phyloP scores from a whole-genome alignment of 371 early-diverging fungal genomes.

The Blakeslea trispora region DNA sequence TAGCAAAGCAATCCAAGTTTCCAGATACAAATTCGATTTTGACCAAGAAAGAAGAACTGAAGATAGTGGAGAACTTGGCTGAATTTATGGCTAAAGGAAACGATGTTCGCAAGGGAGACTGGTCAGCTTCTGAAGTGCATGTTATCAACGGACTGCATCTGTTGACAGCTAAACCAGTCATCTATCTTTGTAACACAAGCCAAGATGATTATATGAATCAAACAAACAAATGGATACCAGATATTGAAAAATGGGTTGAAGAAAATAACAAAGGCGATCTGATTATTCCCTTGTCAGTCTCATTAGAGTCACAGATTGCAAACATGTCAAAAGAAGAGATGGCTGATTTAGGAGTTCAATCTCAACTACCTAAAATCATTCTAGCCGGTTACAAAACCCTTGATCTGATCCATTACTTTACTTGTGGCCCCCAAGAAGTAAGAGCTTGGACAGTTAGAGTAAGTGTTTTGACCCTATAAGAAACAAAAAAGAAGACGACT shows the following conservation, averaged over 20 bases:
- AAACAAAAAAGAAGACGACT: neutral
- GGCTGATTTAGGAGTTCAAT: slow-evolving; percentile 32
- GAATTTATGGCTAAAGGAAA: slow-evolving; percentile 44
- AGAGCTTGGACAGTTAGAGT: slow-evolving; percentile 78
- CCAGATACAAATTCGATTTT: slow-evolving; percentile 61
- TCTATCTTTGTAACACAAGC: slow-evolving; percentile 88
- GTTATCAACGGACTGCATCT: slow-evolving; percentile 82
- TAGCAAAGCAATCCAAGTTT: slow-evolving; percentile 49
- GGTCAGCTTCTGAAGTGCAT: slow-evolving; percentile 55
- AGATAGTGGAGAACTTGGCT: slow-evolving; percentile 49
- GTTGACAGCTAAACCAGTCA: slow-evolving; percentile 92
- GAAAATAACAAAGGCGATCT: slow-evolving; percentile 82
- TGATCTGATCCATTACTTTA: slow-evolving; percentile 89
- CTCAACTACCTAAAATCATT: slow-evolving; percentile 78
- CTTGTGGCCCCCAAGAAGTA: slow-evolving; percentile 88
- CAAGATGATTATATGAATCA: slow-evolving; percentile 76
- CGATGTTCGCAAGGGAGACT: slow-evolving; percentile 48
- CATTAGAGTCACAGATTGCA: slow-evolving; percentile 67
- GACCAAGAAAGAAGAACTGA: slow-evolving; percentile 79
- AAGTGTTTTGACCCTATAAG: slow-evolving; percentile 4
- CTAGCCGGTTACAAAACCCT: slow-evolving; percentile 88
- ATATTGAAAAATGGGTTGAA: slow-evolving; percentile 89
- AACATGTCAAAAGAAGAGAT: slow-evolving; percentile 41
- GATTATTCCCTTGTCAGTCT: slow-evolving; percentile 87
- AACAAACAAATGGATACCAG: slow-evolving; percentile 50